Conservation (phyloP, 148 eudicot genomes). For the Rhododendron williamsianum region DNA sequence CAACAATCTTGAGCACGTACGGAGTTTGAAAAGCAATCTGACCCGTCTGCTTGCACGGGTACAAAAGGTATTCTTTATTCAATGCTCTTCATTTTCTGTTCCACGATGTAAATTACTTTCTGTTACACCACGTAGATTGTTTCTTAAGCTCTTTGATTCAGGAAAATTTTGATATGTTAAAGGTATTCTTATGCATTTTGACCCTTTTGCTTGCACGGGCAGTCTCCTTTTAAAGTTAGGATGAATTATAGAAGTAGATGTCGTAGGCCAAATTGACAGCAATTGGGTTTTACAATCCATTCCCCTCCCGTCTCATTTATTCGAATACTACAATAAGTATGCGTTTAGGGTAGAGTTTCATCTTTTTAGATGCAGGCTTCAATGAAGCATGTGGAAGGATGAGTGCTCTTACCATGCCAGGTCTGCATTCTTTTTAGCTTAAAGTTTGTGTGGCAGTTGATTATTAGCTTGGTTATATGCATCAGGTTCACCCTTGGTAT, state of each 20-base stretch:
- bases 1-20: conserved; percentile 87
- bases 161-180: neutral
- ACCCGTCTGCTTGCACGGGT: conserved; percentile 96
- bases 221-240: neutral
- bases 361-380: neutral
- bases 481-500: neutral
- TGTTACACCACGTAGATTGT: neutral
- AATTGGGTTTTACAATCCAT: neutral
- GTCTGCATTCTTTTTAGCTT: neutral
- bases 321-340: neutral
- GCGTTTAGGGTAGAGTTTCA: neutral
- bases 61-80: conserved; percentile 59
- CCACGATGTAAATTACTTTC: neutral
- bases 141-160: neutral
- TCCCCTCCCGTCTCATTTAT: neutral
- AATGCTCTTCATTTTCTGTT: neutral
- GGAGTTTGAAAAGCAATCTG: conserved; percentile 91
- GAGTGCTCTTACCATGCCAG: neutral
- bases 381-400: neutral
- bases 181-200: neutral
- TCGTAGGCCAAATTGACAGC: neutral
- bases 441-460: neutral
- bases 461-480: neutral
- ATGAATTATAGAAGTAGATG: neutral
- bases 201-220: neutral